phyloP scores from a whole-genome alignment of 768 basidiomycete genomes.

The Coprinellus aureogranulatus region DNA sequence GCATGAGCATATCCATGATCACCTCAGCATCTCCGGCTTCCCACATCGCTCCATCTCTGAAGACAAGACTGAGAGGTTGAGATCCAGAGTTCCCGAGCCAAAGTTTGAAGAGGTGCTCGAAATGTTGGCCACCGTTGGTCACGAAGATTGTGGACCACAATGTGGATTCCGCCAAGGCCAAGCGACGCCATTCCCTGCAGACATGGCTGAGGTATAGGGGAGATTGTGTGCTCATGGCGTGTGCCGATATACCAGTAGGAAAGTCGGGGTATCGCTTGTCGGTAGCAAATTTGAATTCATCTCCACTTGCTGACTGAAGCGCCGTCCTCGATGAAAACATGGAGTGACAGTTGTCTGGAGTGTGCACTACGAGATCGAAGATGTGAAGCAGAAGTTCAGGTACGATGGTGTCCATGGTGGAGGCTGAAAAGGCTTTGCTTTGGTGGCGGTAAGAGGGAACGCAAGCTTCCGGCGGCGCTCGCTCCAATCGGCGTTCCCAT shows the following conservation, averaged over 20 bases:
- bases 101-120: background rate
- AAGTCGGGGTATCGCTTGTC: background rate
- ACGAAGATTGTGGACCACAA: background rate
- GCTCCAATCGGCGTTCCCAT: too few species aligned
- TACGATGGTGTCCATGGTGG: background rate
- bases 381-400: background rate
- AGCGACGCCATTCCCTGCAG: background rate
- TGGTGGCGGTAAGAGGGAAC: too few species aligned
- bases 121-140: background rate
- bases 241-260: background rate
- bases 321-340: background rate
- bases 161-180: background rate
- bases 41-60: background rate
- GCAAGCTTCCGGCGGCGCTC: too few species aligned
- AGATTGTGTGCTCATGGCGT: background rate
- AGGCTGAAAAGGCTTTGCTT: too few species aligned
- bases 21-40: background rate
- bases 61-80: background rate
- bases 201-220: background rate
- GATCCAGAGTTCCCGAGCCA: background rate
- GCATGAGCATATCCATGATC: background rate
- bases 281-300: background rate
- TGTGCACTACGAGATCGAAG: conserved; percentile 1
- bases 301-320: background rate
- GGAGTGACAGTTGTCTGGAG: background rate